Evolutionary conservation across 495 filamentous ascomycete species (phyloP).

Genomic region (Peziza echinospora): DNA sequence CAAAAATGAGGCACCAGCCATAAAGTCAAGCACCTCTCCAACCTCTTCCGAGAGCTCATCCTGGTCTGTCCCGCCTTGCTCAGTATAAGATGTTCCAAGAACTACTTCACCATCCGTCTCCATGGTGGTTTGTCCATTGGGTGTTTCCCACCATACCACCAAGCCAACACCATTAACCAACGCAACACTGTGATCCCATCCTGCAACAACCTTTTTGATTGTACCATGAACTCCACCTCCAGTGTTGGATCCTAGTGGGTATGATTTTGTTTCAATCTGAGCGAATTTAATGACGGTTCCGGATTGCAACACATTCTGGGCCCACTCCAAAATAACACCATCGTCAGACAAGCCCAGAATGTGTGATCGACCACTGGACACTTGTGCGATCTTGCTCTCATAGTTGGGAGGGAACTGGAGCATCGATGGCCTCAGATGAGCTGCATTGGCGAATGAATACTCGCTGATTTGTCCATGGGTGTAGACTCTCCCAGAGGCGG

Average conservation of each 20-base stretch:
- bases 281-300: not conserved
- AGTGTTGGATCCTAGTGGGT: not conserved
- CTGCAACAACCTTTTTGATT: slow-evolving; percentile 14
- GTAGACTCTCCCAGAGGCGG: slow-evolving; percentile 10
- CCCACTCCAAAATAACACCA: slow-evolving; percentile 9
- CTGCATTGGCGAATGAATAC: too few species aligned
- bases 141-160: slow-evolving; percentile 6
- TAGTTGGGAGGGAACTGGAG: slow-evolving; percentile 2
- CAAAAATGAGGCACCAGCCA: slow-evolving; percentile 12
- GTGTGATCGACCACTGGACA: slow-evolving; percentile 13
- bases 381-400: slow-evolving; percentile 7
- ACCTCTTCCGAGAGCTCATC: not conserved
- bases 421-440: too few species aligned
- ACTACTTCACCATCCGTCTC: not conserved
- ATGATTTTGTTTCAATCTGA: not conserved
- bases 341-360: slow-evolving; percentile 12
- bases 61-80: not conserved
- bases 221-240: not conserved
- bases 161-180: slow-evolving; percentile 12
- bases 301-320: not conserved
- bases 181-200: slow-evolving; percentile 13
- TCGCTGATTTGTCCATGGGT: slow-evolving; percentile 9
- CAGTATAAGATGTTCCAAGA: not conserved
- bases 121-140: not conserved
- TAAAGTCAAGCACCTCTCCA: slow-evolving; percentile 10